Percentiles rank a stretch among this genome's conserved stretches.
Evolutionary conservation across 2,329 filamentous ascomycete genomes (phyloP).

Genomic region (Orbilia ellipsospora): DNA sequence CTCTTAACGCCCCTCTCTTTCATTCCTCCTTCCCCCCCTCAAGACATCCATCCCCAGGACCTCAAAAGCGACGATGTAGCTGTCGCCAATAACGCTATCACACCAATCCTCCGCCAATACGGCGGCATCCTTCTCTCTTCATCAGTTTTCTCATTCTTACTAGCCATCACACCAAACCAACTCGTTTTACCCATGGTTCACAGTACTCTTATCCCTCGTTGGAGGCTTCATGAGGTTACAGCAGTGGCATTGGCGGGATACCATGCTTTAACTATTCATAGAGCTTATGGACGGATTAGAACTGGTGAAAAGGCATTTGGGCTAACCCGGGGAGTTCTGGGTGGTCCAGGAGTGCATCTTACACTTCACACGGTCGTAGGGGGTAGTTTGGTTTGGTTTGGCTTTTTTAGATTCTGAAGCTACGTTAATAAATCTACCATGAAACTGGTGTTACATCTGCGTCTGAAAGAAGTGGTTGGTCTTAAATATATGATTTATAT

Average conservation of each 20-base stretch:
- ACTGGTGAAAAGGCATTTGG: slow-evolving; percentile 25
- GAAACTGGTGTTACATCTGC: too few species aligned
- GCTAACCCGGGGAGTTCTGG: not conserved
- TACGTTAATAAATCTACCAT: not conserved
- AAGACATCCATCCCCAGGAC: not conserved
- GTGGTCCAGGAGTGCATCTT: slow-evolving; percentile 39
- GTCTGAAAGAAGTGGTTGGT: not conserved
- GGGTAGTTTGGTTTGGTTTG: slow-evolving; percentile 12
- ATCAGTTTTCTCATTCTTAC: slow-evolving; percentile 30
- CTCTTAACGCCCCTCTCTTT: slow-evolving; percentile 36
- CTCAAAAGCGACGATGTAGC: not conserved
- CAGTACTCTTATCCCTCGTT: not conserved
- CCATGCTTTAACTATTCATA: slow-evolving; percentile 29
- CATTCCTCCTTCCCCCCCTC: slow-evolving; percentile 1
- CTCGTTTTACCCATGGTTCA: not conserved
- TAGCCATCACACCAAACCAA: slow-evolving; percentile 25
- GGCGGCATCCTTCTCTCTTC: slow-evolving; percentile 34
- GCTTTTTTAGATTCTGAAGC: slow-evolving; percentile 2
- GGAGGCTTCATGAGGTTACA: slow-evolving; percentile 25
- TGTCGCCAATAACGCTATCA: not conserved
- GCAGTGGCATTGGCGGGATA: slow-evolving; percentile 24
- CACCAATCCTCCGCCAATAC: slow-evolving; percentile 40
- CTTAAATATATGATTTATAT: not conserved
- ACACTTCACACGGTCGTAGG: slow-evolving; percentile 21
- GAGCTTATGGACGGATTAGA: slow-evolving; percentile 26